These are phyloP conservation scores for Verticillium tricorpus DNA, from an alignment of 2,329 filamentous ascomycete genomes.

Conservation along the genomic window DNA sequence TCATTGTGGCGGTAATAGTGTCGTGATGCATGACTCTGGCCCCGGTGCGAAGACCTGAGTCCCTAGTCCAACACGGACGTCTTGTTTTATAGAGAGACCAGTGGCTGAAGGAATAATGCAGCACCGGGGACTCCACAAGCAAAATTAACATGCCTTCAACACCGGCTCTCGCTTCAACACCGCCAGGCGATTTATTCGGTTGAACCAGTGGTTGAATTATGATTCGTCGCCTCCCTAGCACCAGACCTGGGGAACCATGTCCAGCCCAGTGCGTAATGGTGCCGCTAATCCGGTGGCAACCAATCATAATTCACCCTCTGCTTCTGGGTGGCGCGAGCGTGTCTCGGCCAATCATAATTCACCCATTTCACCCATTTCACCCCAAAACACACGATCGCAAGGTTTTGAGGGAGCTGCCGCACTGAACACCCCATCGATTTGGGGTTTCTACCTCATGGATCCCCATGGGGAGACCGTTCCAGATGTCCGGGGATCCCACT, in stretches of 20 bases:
- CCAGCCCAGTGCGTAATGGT: too few species aligned
- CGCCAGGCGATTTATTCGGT: neutral
- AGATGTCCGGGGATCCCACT: neutral
- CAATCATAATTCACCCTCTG: too few species aligned
- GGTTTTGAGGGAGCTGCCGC: neutral
- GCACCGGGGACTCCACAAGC: too few species aligned
- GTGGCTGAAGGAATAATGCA: too few species aligned
- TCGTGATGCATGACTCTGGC: neutral
- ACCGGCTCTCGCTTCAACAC: too few species aligned
- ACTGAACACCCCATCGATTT: neutral
- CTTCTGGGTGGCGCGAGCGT: too few species aligned
- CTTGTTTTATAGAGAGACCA: too few species aligned
- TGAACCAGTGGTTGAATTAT: constrained; percentile 7
- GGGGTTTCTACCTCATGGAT: neutral
- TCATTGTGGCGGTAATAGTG: neutral
- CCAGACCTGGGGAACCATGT: too few species aligned
- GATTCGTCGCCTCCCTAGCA: neutral
- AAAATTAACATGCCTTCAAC: too few species aligned
- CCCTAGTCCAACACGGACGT: too few species aligned
- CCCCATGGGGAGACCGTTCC: neutral
- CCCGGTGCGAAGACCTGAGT: too few species aligned
- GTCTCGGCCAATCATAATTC: constrained; percentile 5
- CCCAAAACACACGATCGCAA: neutral
- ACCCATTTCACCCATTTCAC: neutral
- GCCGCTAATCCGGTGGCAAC: too few species aligned